A percentile compares a stretch with the other conserved stretches of the same genome.
These are phyloP conservation scores for Poa pratensis DNA, from an alignment of 176 grass and related monocot genomes.

Conservation along the genomic window DNA sequence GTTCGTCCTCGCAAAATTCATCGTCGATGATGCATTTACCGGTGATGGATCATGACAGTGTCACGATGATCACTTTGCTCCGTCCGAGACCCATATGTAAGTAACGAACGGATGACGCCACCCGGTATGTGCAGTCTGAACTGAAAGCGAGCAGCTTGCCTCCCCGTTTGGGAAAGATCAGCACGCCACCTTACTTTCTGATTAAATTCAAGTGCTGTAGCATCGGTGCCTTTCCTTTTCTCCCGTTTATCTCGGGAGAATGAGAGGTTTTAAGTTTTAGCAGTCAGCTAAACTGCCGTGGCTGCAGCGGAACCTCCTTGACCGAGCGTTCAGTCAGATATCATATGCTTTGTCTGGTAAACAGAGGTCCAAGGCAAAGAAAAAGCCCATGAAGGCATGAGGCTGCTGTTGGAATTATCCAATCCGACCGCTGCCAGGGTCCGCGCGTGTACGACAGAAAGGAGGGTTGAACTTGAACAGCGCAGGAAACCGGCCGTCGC, in stretches of 20 bases:
- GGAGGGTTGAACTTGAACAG: background rate
- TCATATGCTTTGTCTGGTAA: background rate
- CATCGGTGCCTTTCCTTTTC: background rate
- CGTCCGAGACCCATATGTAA: background rate
- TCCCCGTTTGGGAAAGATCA: background rate
- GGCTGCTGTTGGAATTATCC: background rate
- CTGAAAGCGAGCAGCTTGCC: background rate
- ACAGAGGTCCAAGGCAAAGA: background rate
- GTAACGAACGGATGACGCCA: no score
- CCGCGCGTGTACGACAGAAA: background rate
- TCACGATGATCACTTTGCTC: background rate
- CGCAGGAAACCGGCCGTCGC: background rate
- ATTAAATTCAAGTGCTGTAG: background rate
- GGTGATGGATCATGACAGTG: background rate
- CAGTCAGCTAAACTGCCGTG: background rate
- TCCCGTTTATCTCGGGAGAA: background rate
- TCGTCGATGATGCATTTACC: background rate
- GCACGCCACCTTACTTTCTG: background rate
- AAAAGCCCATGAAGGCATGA: background rate
- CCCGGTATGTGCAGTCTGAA: background rate
- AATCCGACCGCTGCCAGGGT: background rate
- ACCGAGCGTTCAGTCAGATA: background rate
- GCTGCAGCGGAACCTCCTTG: background rate
- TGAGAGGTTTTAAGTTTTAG: background rate
- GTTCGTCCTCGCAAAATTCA: conserved; percentile 3